Evolutionary conservation across 225 moss, liverwort and hornwort genomes (phyloP), one percentile per base, ranked within the genome.

Genomic region (Rhytidiadelphus loreus): DNA sequence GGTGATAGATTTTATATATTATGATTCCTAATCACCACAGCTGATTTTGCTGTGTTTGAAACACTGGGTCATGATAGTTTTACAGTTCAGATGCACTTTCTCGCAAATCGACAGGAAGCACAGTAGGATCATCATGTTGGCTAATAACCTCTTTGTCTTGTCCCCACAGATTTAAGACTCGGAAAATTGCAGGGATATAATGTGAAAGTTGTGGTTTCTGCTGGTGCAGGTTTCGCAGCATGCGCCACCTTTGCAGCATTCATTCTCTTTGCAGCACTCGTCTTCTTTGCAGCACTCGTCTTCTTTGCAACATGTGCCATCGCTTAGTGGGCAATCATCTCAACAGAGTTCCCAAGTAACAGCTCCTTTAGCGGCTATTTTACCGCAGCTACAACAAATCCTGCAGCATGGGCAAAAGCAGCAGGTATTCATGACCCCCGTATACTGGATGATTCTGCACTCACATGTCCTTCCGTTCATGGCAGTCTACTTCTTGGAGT

Each of bases 321-420:
- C 94, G 81, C 50, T 87, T 44, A 86, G 83, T 70, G 91, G 88
- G 73, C 93, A 89, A 86, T 82, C 90, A 52, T 86, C 90, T 84
- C 91, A 91, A 80, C 94, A 90, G 65, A 88, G 21, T 87, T 69
- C 78, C 15, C 89, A 91, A 88, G 41, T 85, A 55, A 86, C 93
- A 35, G 90, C 93, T 44, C 94, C 94, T 76, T 73, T 88, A 80
- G 82, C 88, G n/a, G 87, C 92, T 80, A 63, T 94, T 81, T 83
- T 94, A 50, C 91, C 93, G 88, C 93, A 94, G 74, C 80, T 94
- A 80, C 93, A 93, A 85, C 93, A 93, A 83, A 91, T 93, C 75
- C 80, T 92, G 90, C 93, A 93, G 69, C 92, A 93, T 71, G 93
- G 90, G 68, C 92, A 91, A 85, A 93, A 88, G 87, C 93, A 93